These are phyloP conservation scores for Bryum argenteum DNA, from an alignment of 225 moss, liverwort and hornwort genomes.

Conservation along the genomic window DNA sequence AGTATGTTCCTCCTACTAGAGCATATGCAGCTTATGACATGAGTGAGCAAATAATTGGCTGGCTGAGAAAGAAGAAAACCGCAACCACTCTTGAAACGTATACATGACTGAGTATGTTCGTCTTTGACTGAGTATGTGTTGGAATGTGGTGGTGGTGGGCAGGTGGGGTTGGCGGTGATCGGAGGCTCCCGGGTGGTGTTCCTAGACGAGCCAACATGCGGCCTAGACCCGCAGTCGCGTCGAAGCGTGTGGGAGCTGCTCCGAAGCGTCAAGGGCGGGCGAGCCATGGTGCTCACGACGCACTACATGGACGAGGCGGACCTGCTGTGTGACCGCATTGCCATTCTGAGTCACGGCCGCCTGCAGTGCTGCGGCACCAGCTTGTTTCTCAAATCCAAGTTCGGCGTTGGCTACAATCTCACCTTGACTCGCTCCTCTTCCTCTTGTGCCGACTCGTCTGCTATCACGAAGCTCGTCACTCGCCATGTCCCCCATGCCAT, in stretches of 20 bases:
- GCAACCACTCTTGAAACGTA: no score
- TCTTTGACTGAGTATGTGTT: neutral
- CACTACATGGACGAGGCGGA: conserved; percentile 99
- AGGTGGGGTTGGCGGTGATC: conserved; percentile 92
- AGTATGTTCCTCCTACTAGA: no score
- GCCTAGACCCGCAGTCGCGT: conserved; percentile 92
- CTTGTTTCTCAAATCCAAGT: conserved; percentile 82
- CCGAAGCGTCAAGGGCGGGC: conserved; percentile 65
- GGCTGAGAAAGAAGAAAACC: no score
- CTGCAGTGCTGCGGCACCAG: conserved; percentile 87
- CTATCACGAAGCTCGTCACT: conserved; percentile 59
- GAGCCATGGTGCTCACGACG: conserved; percentile 87
- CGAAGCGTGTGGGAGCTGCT: conserved; percentile 87
- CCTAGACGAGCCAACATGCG: conserved; percentile 88
- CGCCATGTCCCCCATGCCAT: conserved; percentile 70
- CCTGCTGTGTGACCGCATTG: conserved; percentile 85
- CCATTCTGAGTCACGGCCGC: conserved; percentile 87
- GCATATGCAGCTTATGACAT: no score
- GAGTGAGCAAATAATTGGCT: no score
- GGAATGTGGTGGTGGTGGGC: neutral
- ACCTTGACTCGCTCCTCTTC: conserved; percentile 65
- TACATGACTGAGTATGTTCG: no score
- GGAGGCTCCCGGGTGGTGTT: conserved; percentile 88
- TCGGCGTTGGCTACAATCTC: conserved; percentile 83
- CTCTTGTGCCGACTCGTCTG: conserved; percentile 40